Evolutionary conservation across 192 early-diverging fungal genomes (phyloP), one percentile per base, ranked within the genome.

Genomic region (Coemansia sp.): DNA sequence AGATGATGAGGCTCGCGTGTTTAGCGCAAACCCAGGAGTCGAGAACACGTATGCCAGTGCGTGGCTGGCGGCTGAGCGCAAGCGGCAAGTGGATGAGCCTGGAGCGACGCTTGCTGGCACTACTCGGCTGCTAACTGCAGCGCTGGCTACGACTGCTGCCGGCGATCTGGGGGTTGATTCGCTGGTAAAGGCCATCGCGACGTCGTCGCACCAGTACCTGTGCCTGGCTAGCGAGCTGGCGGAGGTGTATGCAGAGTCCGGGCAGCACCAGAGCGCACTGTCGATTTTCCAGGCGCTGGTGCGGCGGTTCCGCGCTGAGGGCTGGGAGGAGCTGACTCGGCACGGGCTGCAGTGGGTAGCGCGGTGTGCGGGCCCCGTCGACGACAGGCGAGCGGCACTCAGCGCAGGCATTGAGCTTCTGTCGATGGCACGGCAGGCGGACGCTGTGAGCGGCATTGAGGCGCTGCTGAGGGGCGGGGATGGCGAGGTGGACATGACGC

Each of bases 1-100:
- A 8, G 23, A 2, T 8, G 52, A 21, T 11, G 31, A 36, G 31
- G 12, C 37, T 21, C 70, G 63, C 11, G 48, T 41, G 62, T 74
- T 73, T 31, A 74, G 67, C 45, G 68, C 68, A 26, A 70, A 52
- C 36, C 73, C 73, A n/a, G 72, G 68, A 10, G 77, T 79, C 0
- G 77, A 73, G 26, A 79, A 68, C 58, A 71, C 77, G 2, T 73
- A 79, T 34, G 72, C 61, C 23, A 31, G 64, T 3, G 23, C 65
- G 3, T 74, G 77, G 77, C 61, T 79, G 33, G 61, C 52, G 0
- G 47, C 60, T 5, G 64, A 73, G 47, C 72, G 65, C 31, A 48
- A 41, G 34, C 31, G 41, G 13, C 36, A 14, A 31, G 23, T 13
- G 10, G 43, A 52, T 12, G 48, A 52, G 25, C 50, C 23, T 52